Evolutionary conservation across 306 rosid species (phyloP), one percentile per base, ranked within the genome.

Genomic region (Lotus japonicus): DNA sequence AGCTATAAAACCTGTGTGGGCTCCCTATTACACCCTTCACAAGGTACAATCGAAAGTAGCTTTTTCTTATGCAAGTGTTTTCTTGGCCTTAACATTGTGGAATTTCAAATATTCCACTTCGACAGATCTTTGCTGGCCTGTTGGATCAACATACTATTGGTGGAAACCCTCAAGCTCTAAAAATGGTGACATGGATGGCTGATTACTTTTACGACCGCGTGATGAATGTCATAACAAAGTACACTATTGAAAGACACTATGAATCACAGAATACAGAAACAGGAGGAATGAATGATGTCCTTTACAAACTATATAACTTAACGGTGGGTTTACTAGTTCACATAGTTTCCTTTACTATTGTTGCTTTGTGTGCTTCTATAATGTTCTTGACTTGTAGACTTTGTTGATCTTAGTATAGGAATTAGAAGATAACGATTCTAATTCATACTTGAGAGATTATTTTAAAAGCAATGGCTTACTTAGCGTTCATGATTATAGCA

Each of bases 11-110:
- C 48, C 60, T 26, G 92, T 79, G n/a, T 94, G 98, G 97, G 98
- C 97, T 73, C 97, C 98, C 45, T 94, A 94, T 71, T 94, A 94
- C 83, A 94, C 98, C 68, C 82, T 94, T 73, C 98, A 94, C 86
- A 94, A 94, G 97, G 98, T 94, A 79, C 28, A 58, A 57, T 68
- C 43, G 41, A 48, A 57, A n/a, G 15, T 71, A 6, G 10, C 5
- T 48, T 56, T 71, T 57, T 56, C 50, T 58, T 5, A 46, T 65
- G 57, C 51, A 71, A 48, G 58, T 50, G 11, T 28, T 71, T 28
- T 71, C 50, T 77, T 17, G 49, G 53, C 77, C 64, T 26, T 57
- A 38, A 26, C 50, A 11, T 51, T 26, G 50, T 64, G 12, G 12
- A 14, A 50, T 71, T 42, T 64, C 2, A 71, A 46, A 56, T 46